Percentiles rank a stretch among this genome's conserved stretches.
These are phyloP conservation scores for Penstemon eatonii DNA, from an alignment of 257 asterid species.

Conservation along the genomic window DNA sequence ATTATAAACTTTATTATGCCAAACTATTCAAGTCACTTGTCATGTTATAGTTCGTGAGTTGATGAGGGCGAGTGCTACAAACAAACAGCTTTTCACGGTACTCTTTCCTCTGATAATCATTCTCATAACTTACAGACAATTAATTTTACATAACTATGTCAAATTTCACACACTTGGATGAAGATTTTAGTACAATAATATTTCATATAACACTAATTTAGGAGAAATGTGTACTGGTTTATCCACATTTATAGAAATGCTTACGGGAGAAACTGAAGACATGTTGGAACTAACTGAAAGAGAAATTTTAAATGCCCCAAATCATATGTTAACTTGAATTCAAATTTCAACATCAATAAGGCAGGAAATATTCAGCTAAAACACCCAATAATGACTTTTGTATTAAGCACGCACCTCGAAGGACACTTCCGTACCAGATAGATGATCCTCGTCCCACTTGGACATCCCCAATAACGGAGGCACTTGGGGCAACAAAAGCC, in stretches of 20 bases:
- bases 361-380: background rate
- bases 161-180: constrained; percentile 1
- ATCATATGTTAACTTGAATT: constrained; percentile 5
- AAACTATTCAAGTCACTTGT: background rate
- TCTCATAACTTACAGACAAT: background rate
- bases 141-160: background rate
- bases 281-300: background rate
- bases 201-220: background rate
- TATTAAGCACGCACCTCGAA: constrained; percentile 54
- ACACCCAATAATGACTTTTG: constrained; percentile 1
- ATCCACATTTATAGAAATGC: background rate
- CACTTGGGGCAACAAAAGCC: constrained; percentile 82
- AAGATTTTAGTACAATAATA: constrained; percentile 4
- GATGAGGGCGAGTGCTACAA: background rate
- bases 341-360: constrained; percentile 12
- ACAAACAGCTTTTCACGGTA: background rate
- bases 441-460: constrained; percentile 73
- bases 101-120: background rate
- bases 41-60: constrained; percentile 2
- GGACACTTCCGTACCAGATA: constrained; percentile 85
- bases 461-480: constrained; percentile 80
- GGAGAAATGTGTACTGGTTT: constrained; percentile 4
- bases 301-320: background rate
- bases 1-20: background rate
- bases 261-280: background rate